A percentile compares a stretch with the other conserved stretches of the same genome.
Evolutionary conservation across 148 eudicot species (phyloP).

Genomic region (Rhododendron ferrugineum): DNA sequence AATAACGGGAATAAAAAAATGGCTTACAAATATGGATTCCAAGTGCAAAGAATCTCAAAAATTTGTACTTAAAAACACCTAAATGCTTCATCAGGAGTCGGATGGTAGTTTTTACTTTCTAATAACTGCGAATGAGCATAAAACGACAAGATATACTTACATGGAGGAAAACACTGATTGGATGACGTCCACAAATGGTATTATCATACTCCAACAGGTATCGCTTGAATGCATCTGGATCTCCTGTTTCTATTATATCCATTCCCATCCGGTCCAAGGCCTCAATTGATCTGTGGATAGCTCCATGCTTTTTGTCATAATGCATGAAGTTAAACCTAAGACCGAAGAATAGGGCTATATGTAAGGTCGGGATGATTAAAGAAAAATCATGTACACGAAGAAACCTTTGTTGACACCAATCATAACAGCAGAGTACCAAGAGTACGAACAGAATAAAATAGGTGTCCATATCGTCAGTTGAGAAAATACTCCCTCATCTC

Average conservation of each 20-base stretch:
- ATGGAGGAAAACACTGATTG: conserved; percentile 86
- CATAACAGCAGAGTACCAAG: background rate
- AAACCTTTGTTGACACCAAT: background rate
- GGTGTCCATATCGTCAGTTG: background rate
- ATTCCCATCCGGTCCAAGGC: conserved; percentile 89
- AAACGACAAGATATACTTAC: conserved; percentile 31
- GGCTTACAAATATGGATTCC: no score
- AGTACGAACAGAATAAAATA: background rate
- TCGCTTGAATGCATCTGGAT: conserved; percentile 80
- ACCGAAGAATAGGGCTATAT: background rate
- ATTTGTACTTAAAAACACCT: background rate
- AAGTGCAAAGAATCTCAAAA: background rate
- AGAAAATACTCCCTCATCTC: background rate
- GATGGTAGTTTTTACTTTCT: background rate
- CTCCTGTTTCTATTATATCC: conserved; percentile 90
- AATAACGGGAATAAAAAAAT: no score
- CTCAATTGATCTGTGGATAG: conserved; percentile 84
- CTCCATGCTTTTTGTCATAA: conserved; percentile 79
- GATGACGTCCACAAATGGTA: conserved; percentile 98
- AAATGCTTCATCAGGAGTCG: background rate
- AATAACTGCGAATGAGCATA: background rate
- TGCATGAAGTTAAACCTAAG: conserved; percentile 75
- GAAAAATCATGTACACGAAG: background rate
- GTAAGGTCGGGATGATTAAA: background rate
- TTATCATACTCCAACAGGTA: conserved; percentile 78